Base-by-base conservation (phyloP, 2,329 filamentous ascomycete species). In the Tolypocladium album region DNA sequence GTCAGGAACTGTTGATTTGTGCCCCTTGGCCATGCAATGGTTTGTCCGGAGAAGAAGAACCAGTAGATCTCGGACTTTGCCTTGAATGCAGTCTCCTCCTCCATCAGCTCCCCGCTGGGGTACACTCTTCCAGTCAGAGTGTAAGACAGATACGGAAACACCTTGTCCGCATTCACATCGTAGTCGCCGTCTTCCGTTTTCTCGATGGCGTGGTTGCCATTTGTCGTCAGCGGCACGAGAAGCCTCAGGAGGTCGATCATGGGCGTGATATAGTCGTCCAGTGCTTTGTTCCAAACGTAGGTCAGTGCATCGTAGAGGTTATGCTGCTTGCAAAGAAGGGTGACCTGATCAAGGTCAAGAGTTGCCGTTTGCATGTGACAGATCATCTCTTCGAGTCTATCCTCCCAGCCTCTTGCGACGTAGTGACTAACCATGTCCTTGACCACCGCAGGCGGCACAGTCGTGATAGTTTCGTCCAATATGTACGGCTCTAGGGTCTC, bases 61-160 rank as follows among this genome's bases (percentile, higher is more conserved):
- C 90, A 90, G 74, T 97, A 99, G 57, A 99, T 78, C 68, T 94
- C 88, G 17, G 88, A 86, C 72, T 97, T 97, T 8, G 92, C 92
- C 67, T 83, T 84, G 17, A 79, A 80, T 0, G 91, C 88, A 62
- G 88, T 80, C n/a, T 82, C 78, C 24, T 94, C 89, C 2, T 84
- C 79, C 76, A 97, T 86, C 1, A 78, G 72, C 56, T 89, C 85
- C 2, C 90, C 94, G 1, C 89, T 94, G 0, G 95, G 94, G 69
- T 99, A 99, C n/a, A 92, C 78, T 45, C 94, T 86, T 20, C 92
- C 89, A 0, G 94, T 97, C 58, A 97, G 81, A 5, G 88, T 87
- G 70, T 96, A 97, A 0, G 94, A 95, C 8, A 99, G 80, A 68
- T 97, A 99, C 0, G 94, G 90, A 66, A 97, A 99, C 63, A 97